Percentiles rank a stretch among this genome's conserved stretches.
These are phyloP conservation scores for Candida montana DNA, from an alignment of 805 yeast species.

Conservation along the genomic window DNA sequence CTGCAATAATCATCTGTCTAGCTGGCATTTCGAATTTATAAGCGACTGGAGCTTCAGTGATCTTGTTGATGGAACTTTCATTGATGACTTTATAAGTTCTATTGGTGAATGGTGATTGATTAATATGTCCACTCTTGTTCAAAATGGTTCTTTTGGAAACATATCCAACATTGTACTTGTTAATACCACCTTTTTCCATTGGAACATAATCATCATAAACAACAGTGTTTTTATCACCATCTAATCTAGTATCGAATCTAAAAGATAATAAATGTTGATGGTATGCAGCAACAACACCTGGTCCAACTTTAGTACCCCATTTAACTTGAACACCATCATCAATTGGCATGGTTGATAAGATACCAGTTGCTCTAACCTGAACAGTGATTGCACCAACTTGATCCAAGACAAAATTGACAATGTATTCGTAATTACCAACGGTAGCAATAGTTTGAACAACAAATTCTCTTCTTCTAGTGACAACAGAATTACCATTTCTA, in stretches of 20 bases:
- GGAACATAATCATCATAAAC: conserved; percentile 64
- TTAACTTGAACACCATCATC: conserved; percentile 63
- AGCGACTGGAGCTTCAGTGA: conserved; percentile 67
- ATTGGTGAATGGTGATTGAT: conserved; percentile 70
- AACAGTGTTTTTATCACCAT: conserved; percentile 74
- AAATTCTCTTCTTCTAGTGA: conserved; percentile 68
- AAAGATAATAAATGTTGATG: conserved; percentile 78
- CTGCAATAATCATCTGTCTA: conserved; percentile 68
- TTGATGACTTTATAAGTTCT: conserved; percentile 72
- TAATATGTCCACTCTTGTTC: conserved; percentile 67
- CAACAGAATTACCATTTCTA: conserved; percentile 65
- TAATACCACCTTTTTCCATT: conserved; percentile 49
- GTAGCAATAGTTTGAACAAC: conserved; percentile 79
- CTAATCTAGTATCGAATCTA: conserved; percentile 78
- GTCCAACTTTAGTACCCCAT: conserved; percentile 69
- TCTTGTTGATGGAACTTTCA: conserved; percentile 64
- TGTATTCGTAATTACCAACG: conserved; percentile 80
- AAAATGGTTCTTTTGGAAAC: conserved; percentile 55
- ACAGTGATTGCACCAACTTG: conserved; percentile 75
- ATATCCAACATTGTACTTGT: conserved; percentile 70
- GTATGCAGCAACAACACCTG: conserved; percentile 77
- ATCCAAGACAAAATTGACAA: conserved; percentile 64
- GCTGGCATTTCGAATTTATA: conserved; percentile 73
- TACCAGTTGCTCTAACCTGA: conserved; percentile 84
- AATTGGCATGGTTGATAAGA: conserved; percentile 77